Base-by-base conservation (phyloP, 2,329 filamentous ascomycete genomes). In the Penicillium sp. region DNA sequence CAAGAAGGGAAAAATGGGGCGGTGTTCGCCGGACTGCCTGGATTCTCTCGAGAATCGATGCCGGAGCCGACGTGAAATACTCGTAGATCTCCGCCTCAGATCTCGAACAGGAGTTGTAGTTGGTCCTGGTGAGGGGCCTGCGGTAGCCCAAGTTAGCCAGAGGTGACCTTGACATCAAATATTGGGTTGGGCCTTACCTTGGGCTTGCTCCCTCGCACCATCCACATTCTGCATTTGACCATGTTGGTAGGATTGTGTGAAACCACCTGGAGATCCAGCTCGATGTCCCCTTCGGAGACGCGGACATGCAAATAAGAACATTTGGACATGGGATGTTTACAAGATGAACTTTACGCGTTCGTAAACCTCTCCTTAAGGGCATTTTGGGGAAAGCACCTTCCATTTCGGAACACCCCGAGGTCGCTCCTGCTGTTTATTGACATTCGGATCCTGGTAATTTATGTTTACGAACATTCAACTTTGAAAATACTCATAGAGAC, bases 21-120 rank as follows among this genome's bases (percentile, higher is more conserved):
- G 60, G 29, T 63, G 47, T 18, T 54, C 60, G 16, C 53, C 57
- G 8, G 55, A 59, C 8, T 59, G 35, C 55, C 60, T 65, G 34
- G 62, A 62, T 44, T 74, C 70, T 54, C 65, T 60, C 15, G 72
- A 73, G 45, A 75, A 65, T 15, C 68, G 65, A 41, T 60, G 66
- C 16, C 71, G 72, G 18, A 75, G 52, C 48, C 54, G 65, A 47
- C 60, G 58, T 4, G 71, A 68, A 12, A 74, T 50, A 35, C 62
- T 64, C 35, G 56, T 60, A 1, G 63, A 59, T 40, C 18, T 37
- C 31, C 56, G 62, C 35, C 5, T 63, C 52, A 12, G 38, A 46
- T n/a, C 35, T 51, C 35, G 58, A 52, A 37, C 25, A 6, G 34
- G 32, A 5, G 42, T 50, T 46, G 46, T 57, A 60, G 41, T 31